A percentile compares a stretch with the other conserved stretches of the same genome.
These are phyloP conservation scores for Stevia rebaudiana DNA, from an alignment of 140 eudicot genomes.

Conservation along the genomic window DNA sequence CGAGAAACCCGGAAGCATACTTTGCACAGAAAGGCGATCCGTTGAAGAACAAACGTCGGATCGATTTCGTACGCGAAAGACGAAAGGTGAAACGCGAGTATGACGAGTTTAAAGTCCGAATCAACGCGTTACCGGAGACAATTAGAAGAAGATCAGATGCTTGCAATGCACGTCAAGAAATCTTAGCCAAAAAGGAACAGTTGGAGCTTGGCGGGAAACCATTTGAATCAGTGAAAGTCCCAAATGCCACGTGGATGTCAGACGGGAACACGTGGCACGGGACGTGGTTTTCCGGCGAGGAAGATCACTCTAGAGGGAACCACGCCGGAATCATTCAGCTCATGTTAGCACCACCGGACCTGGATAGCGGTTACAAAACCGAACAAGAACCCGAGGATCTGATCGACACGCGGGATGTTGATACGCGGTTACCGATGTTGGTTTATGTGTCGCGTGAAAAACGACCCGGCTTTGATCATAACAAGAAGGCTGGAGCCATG, in stretches of 20 bases:
- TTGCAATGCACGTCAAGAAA: conserved; percentile 73
- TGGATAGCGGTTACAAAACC: conserved; percentile 47
- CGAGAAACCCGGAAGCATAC: conserved; percentile 89
- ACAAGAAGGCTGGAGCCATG: conserved; percentile 97
- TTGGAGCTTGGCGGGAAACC: conserved; percentile 41
- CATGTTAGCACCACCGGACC: conserved; percentile 71
- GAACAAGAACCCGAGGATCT: conserved; percentile 43
- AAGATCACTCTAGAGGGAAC: conserved; percentile 70
- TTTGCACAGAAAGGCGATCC: conserved; percentile 86
- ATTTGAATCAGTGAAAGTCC: conserved; percentile 42
- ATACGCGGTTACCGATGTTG: conserved; percentile 68
- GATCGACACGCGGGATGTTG: conserved; percentile 57
- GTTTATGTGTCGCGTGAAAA: conserved; percentile 90
- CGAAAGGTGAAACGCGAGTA: conserved; percentile 87
- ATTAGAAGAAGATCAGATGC: conserved; percentile 94
- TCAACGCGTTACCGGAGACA: conserved; percentile 82
- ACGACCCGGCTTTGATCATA: conserved; percentile 80
- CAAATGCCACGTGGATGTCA: conserved; percentile 87
- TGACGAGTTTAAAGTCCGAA: conserved; percentile 90
- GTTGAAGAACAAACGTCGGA: conserved; percentile 75
- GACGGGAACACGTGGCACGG: conserved; percentile 95
- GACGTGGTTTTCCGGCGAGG: conserved; percentile 81
- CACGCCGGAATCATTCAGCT: conserved; percentile 95
- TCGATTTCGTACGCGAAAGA: conserved; percentile 84
- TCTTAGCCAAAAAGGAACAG: conserved; percentile 66